phyloP scores from a whole-genome alignment of 805 yeast species.

The Candida rishiriensis region DNA sequence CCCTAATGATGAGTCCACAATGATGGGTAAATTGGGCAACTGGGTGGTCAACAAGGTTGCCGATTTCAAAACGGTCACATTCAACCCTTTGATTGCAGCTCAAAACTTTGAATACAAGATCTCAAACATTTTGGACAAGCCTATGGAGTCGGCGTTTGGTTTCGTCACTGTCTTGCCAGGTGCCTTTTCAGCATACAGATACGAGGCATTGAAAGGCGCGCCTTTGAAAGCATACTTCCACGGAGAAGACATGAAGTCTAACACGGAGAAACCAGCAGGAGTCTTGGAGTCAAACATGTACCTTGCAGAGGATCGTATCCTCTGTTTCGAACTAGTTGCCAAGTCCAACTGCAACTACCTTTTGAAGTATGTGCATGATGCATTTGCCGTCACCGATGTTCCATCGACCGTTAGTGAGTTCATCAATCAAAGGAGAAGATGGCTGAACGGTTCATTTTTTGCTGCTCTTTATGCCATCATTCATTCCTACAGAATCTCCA shows the following conservation, averaged over 20 bases:
- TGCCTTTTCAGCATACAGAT: constrained; percentile 92
- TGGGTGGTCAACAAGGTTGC: constrained; percentile 43
- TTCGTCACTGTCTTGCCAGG: constrained; percentile 94
- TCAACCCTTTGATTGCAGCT: constrained; percentile 85
- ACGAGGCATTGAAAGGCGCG: constrained; percentile 69
- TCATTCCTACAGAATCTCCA: constrained; percentile 70
- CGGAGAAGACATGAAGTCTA: constrained; percentile 74
- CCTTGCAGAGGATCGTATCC: constrained; percentile 90
- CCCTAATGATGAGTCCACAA: constrained; percentile 28
- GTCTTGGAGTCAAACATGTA: constrained; percentile 94
- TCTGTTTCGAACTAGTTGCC: constrained; percentile 92
- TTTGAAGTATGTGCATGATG: constrained; percentile 77
- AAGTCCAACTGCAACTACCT: constrained; percentile 68
- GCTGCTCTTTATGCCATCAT: constrained; percentile 84
- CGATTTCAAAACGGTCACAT: constrained; percentile 44
- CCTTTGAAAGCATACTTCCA: constrained; percentile 89
- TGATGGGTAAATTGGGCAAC: constrained; percentile 18
- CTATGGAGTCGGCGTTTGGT: constrained; percentile 90
- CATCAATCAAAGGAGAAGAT: constrained; percentile 86
- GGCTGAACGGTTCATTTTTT: constrained; percentile 96
- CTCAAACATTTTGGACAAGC: constrained; percentile 90
- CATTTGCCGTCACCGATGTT: constrained; percentile 92
- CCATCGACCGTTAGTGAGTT: constrained; percentile 87
- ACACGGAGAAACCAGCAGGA: constrained; percentile 62
- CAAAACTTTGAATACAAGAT: constrained; percentile 96